Evolutionary conservation across 495 filamentous ascomycete species (phyloP).

Genomic region (Penicillium coprophilum): DNA sequence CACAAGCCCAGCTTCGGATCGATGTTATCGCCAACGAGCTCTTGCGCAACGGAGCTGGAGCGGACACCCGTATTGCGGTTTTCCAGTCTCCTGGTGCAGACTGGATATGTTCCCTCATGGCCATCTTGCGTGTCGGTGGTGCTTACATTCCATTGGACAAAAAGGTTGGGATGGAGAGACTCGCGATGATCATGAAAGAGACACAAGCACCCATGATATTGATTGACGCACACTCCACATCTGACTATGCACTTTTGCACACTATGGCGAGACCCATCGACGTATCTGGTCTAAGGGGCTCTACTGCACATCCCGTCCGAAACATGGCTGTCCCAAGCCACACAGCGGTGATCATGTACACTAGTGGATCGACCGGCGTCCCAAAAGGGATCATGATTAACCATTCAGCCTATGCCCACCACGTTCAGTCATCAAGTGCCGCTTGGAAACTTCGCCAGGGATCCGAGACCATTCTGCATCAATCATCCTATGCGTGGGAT

Average conservation of each 20-base stretch:
- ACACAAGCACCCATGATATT: conserved; percentile 23
- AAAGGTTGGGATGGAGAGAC: conserved; percentile 32
- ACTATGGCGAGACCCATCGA: conserved; percentile 15
- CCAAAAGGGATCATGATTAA: conserved; percentile 41
- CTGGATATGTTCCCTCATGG: conserved; percentile 53
- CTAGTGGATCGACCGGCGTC: conserved; percentile 40
- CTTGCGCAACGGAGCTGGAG: not conserved
- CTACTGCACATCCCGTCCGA: not conserved
- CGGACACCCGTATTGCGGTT: conserved; percentile 10
- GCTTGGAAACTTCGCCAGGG: conserved; percentile 16
- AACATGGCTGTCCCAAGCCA: conserved; percentile 6
- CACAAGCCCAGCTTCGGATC: conserved; percentile 6
- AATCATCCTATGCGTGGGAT: conserved; percentile 45
- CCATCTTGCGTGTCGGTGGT: conserved; percentile 48
- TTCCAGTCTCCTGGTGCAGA: conserved; percentile 34
- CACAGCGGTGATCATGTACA: conserved; percentile 41
- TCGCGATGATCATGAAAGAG: conserved; percentile 29
- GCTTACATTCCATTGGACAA: conserved; percentile 56
- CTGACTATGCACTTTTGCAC: conserved; percentile 1
- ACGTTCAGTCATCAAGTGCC: conserved; percentile 29
- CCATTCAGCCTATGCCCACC: conserved; percentile 32
- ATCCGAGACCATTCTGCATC: conserved; percentile 40
- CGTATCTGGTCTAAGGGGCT: conserved; percentile 5
- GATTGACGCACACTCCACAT: conserved; percentile 7
- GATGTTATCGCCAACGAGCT: conserved; percentile 21